Percentiles rank a stretch among this genome's conserved stretches.
Conservation (phyloP, 2,329 filamentous ascomycete genomes). For the Bipolaris bicolor region DNA sequence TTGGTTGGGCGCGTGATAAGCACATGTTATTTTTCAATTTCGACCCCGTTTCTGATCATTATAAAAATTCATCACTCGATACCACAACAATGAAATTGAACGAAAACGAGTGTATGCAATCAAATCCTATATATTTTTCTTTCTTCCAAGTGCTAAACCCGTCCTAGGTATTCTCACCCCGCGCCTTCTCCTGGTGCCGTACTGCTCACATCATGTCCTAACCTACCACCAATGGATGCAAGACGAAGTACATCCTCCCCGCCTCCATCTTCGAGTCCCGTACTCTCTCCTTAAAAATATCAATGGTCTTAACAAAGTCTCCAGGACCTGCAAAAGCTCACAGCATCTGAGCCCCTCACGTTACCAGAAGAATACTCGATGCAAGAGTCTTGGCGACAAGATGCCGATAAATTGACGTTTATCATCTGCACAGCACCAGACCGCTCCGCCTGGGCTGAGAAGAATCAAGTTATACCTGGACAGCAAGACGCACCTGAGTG, state of each 20-base stretch:
- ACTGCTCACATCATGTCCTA: slow-evolving; percentile 78
- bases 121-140: background rate
- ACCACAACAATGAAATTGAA: slow-evolving; percentile 50
- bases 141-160: background rate
- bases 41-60: background rate
- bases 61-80: slow-evolving; percentile 4
- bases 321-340: slow-evolving; percentile 74
- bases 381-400: slow-evolving; percentile 83
- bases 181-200: slow-evolving; percentile 78
- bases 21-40: background rate
- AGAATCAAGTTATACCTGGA: slow-evolving; percentile 7
- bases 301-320: too few species aligned
- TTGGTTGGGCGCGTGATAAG: background rate
- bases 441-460: background rate
- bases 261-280: too few species aligned
- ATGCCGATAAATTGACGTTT: slow-evolving; percentile 89
- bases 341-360: slow-evolving; percentile 83
- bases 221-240: slow-evolving; percentile 93
- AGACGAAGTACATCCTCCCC: slow-evolving; percentile 61
- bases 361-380: slow-evolving; percentile 86
- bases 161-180: slow-evolving; percentile 68
- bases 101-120: slow-evolving; percentile 45
- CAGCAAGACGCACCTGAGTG: slow-evolving; percentile 59
- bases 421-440: slow-evolving; percentile 67
- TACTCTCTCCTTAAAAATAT: too few species aligned